Conservation (phyloP, 129 eudicot species). For the Ambrosia trifida region DNA sequence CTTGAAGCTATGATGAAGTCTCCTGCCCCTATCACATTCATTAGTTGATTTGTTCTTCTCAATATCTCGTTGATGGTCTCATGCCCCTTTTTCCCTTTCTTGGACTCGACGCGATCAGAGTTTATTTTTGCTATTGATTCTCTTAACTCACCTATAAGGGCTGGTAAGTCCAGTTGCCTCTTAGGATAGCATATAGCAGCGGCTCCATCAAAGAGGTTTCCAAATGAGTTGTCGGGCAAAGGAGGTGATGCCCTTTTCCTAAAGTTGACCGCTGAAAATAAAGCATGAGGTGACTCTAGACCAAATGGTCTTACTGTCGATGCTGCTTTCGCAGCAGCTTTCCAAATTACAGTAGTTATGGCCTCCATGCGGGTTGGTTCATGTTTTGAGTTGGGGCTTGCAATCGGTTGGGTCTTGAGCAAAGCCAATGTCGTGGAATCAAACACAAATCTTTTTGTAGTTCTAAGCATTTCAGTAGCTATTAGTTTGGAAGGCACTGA, state of each 20-base stretch:
- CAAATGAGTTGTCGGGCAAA: background rate
- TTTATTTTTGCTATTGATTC: conserved; percentile 9
- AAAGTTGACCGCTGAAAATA: background rate
- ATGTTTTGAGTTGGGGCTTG: background rate
- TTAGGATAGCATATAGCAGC: background rate
- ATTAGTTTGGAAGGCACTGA: background rate
- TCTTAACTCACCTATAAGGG: conserved; percentile 14
- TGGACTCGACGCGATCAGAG: background rate
- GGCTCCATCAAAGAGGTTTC: background rate
- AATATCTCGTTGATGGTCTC: background rate
- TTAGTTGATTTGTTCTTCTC: background rate
- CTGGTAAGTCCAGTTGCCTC: background rate
- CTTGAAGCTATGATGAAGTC: background rate
- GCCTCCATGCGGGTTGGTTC: conserved; percentile 9
- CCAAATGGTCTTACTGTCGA: conserved; percentile 5
- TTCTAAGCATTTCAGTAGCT: background rate
- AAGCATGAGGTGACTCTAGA: conserved; percentile 6
- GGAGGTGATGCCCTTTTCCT: background rate
- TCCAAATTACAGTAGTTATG: background rate
- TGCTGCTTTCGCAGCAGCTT: conserved; percentile 14
- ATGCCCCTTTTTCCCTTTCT: conserved; percentile 20
- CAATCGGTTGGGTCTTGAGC: background rate
- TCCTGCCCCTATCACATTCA: background rate
- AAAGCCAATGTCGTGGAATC: background rate
- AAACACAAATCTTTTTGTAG: background rate